Evolutionary conservation across 371 early-diverging fungal genomes (phyloP).

Genomic region (Syncephalastrum racemosum): DNA sequence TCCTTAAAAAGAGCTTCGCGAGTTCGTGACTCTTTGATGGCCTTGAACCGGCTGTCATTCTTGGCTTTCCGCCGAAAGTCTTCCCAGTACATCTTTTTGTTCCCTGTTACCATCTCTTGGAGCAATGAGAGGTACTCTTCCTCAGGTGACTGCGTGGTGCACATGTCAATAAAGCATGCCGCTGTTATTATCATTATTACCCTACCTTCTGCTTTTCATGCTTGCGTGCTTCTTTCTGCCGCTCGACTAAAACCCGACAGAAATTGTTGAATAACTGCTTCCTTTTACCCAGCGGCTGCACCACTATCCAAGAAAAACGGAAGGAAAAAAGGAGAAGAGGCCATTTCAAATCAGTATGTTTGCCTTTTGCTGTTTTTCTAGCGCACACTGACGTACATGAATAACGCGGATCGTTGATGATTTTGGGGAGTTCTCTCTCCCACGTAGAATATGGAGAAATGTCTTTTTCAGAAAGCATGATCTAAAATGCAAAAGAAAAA

Average conservation of each 20-base stretch:
- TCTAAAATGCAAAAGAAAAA: too few species aligned
- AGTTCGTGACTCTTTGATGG: constrained; percentile 40
- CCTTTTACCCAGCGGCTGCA: constrained; percentile 38
- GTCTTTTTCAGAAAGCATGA: constrained; percentile 64
- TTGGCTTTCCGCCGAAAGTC: constrained; percentile 67
- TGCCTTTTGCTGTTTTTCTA: constrained; percentile 16
- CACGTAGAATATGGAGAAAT: constrained; percentile 76
- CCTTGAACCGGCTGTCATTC: constrained; percentile 55
- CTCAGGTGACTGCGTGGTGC: constrained; percentile 36
- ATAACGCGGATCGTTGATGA: constrained; percentile 60
- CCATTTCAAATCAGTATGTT: constrained; percentile 9
- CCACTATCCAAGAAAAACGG: constrained; percentile 21
- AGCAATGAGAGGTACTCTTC: constrained; percentile 55
- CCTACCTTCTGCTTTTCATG: constrained; percentile 34
- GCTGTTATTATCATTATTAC: background rate
- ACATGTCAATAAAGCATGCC: too few species aligned
- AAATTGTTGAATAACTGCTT: constrained; percentile 69
- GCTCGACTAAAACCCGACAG: constrained; percentile 60
- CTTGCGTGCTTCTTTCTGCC: constrained; percentile 44
- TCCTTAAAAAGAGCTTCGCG: constrained; percentile 59
- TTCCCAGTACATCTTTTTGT: constrained; percentile 53
- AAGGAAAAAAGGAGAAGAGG: constrained; percentile 17
- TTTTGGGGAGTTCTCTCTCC: constrained; percentile 63
- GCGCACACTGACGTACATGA: constrained; percentile 28
- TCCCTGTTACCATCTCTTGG: constrained; percentile 35